These are phyloP conservation scores for Aotearoamyces nothofagi DNA, from an alignment of 2,329 filamentous ascomycete species.

Conservation along the genomic window DNA sequence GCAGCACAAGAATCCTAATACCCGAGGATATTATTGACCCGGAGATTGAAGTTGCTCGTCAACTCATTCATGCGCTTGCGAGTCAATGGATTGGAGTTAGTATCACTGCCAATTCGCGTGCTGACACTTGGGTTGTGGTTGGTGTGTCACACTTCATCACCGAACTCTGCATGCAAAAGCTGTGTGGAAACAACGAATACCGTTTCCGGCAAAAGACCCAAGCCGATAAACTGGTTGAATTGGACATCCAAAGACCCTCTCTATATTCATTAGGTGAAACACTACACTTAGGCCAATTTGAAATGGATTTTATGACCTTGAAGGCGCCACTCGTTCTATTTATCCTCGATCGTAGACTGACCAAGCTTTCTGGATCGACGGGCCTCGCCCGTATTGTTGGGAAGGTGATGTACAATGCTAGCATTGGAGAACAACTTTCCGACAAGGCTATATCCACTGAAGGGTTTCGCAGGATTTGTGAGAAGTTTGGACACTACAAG, in stretches of 20 bases:
- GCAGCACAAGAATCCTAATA: conserved; percentile 75
- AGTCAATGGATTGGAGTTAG: conserved; percentile 92
- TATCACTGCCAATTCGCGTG: conserved; percentile 67
- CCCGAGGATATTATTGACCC: conserved; percentile 75
- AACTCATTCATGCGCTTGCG: conserved; percentile 69
- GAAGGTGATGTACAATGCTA: conserved; percentile 72
- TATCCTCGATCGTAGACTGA: conserved; percentile 80
- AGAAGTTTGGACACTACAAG: conserved; percentile 71
- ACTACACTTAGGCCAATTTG: conserved; percentile 68
- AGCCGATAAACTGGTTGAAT: conserved; percentile 66
- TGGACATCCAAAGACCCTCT: conserved; percentile 71
- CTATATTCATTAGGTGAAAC: conserved; percentile 66
- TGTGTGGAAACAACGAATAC: conserved; percentile 93
- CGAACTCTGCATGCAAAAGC: conserved; percentile 75
- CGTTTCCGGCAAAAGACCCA: conserved; percentile 76
- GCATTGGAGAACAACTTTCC: conserved; percentile 56
- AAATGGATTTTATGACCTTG: conserved; percentile 76
- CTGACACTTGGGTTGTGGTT: conserved; percentile 78
- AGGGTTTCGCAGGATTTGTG: conserved; percentile 68
- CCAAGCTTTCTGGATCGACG: conserved; percentile 73
- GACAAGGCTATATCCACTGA: conserved; percentile 57
- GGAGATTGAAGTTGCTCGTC: conserved; percentile 66
- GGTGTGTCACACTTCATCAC: conserved; percentile 93
- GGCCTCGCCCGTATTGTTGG: conserved; percentile 78
- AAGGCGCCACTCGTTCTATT: conserved; percentile 87